phyloP scores from a whole-genome alignment of 805 yeast genomes.

The Starmerella cellae region DNA sequence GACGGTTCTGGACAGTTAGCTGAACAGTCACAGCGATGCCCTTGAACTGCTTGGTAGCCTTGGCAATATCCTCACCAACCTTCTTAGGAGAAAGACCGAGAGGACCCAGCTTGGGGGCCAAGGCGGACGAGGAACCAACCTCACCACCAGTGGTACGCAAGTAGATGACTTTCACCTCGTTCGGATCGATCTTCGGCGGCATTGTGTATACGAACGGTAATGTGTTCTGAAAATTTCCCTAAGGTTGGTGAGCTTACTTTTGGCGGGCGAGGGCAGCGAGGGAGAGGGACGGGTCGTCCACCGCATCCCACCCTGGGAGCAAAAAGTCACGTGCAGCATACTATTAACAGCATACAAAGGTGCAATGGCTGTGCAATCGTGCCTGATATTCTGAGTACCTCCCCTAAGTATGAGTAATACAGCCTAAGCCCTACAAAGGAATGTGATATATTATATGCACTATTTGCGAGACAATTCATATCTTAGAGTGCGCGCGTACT shows the following conservation, averaged over 20 bases:
- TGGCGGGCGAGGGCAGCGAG: conserved; percentile 1
- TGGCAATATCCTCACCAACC: conserved; percentile 99
- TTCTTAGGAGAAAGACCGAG: conserved; percentile 99
- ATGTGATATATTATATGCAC: too few relatives aligned
- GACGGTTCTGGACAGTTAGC: conserved; percentile 99
- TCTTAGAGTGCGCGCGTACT: too few relatives aligned
- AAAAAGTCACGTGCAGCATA: too few relatives aligned
- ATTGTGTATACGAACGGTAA: conserved; percentile 24
- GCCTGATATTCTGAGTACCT: too few relatives aligned
- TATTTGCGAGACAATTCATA: too few relatives aligned
- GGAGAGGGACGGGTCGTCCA: background rate
- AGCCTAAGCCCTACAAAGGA: too few relatives aligned
- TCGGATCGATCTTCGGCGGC: conserved; percentile 99
- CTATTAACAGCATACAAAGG: too few relatives aligned
- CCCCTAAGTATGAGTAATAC: too few relatives aligned
- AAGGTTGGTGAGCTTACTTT: background rate
- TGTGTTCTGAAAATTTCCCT: background rate
- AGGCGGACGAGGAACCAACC: conserved; percentile 98
- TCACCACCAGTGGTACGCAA: conserved; percentile 99
- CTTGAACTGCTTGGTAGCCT: conserved; percentile 98
- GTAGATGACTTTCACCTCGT: conserved; percentile 95
- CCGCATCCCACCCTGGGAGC: too few relatives aligned
- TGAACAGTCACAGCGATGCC: conserved; percentile 99
- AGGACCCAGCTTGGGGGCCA: conserved; percentile 99
- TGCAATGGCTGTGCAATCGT: too few relatives aligned